Evolutionary conservation across 108 stramenopile species (phyloP), one percentile per base, ranked within the genome.

Genomic region (Tribonema minus): DNA sequence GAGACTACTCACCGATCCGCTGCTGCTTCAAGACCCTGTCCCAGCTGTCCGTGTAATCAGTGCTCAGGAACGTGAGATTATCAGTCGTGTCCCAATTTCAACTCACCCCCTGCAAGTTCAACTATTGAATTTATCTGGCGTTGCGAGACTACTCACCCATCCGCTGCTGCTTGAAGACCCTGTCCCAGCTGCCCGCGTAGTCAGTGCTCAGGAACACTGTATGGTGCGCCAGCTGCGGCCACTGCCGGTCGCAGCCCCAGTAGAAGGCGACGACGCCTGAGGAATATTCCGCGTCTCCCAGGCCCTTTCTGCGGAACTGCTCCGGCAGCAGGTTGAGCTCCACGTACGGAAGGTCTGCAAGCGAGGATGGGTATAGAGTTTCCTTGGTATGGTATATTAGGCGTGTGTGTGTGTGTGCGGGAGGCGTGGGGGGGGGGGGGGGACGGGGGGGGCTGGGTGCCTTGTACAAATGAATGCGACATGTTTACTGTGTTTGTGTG

Each of bases 271-370:
- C 85, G 15, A 76, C 75, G 40, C 76, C 70, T 4, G 81, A 70
- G 9, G 81, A 82, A 72, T 70, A 84, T 30, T 70, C 79, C 35
- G 79, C 59, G 3, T 26, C 61, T 3, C 5, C 61, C 30, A 62
- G 5, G 3, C 61, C 5, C 61, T 3, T 80, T 64, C 70, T 70
- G 1, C 39, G 1, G 46, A 54, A 54, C 46, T 54, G 46, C 0
- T 58, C 81, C 12, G 81, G 58, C n/a, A 92, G 27, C 0, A 92
- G 87, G 23, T 84, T 85, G 69, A 90, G 68, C 36, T 89, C 89
- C 9, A 92, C 91, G 73, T 87, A 90, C 25, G 93, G 92, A 26
- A 95, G 76, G 75, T 95, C 94, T 1, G 91, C 91, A 84, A n/a
- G n/a, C n/a, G n/a, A n/a, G n/a, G n/a, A n/a, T n/a, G n/a, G n/a